These are phyloP conservation scores for Isabelozyma heimii DNA, from an alignment of 805 yeast species.

Conservation along the genomic window DNA sequence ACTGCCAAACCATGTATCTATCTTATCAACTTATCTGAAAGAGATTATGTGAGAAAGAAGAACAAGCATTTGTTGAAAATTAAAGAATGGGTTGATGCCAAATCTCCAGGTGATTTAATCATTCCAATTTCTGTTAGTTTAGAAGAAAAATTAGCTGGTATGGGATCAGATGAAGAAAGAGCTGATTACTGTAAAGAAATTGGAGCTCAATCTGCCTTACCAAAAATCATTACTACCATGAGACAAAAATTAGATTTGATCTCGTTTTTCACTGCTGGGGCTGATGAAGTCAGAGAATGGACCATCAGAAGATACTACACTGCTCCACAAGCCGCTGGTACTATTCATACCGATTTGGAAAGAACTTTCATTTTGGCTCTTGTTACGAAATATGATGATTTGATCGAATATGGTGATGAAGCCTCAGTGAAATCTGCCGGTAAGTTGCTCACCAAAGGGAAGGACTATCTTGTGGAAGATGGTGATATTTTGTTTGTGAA, in stretches of 20 bases:
- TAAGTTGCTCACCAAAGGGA: constrained; percentile 87
- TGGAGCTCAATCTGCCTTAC: constrained; percentile 78
- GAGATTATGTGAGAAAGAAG: constrained; percentile 81
- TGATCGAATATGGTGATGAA: constrained; percentile 74
- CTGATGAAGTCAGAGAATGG: constrained; percentile 98
- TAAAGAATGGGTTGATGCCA: constrained; percentile 84
- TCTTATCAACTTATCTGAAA: constrained; percentile 85
- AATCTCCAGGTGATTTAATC: constrained; percentile 82
- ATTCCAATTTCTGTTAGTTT: constrained; percentile 91
- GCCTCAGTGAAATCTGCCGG: constrained; percentile 82
- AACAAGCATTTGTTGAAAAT: constrained; percentile 81
- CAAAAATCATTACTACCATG: constrained; percentile 83
- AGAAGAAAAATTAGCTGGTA: constrained; percentile 86
- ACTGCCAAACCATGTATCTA: constrained; percentile 96
- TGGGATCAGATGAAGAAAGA: constrained; percentile 83
- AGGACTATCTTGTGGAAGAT: constrained; percentile 91
- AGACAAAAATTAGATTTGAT: constrained; percentile 82
- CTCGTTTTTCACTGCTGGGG: constrained; percentile 94
- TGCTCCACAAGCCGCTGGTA: constrained; percentile 99
- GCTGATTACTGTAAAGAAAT: constrained; percentile 70
- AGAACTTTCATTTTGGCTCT: constrained; percentile 94
- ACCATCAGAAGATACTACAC: constrained; percentile 87
- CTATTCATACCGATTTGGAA: constrained; percentile 92
- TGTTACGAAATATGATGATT: constrained; percentile 81
- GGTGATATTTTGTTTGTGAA: constrained; percentile 91